These are phyloP conservation scores for Chondrostereum purpureum DNA, from an alignment of 1,284 basidiomycete genomes.

Conservation along the genomic window DNA sequence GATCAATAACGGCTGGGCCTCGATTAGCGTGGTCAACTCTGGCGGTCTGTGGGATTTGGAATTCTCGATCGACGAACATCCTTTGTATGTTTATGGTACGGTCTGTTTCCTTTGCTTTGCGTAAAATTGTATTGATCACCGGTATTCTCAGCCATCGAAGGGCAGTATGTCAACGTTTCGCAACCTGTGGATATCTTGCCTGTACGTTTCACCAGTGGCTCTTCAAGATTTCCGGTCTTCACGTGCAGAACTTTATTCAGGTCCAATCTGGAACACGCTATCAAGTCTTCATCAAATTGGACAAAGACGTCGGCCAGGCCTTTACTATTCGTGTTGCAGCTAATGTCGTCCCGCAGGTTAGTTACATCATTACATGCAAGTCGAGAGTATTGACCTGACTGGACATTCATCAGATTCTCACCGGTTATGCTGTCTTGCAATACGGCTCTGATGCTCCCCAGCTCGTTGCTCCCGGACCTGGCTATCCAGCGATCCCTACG, in stretches of 20 bases:
- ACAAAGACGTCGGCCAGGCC: constrained; percentile 6
- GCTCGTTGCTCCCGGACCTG: constrained; percentile 1
- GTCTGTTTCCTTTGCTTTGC: neutral
- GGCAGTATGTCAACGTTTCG: constrained; percentile 6
- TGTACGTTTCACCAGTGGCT: too few relatives aligned
- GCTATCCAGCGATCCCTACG: constrained; percentile 5
- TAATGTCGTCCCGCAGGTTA: constrained; percentile 6
- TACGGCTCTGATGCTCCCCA: neutral
- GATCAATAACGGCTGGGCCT: constrained; percentile 4
- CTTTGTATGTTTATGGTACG: constrained; percentile 8
- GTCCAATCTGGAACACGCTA: constrained; percentile 7
- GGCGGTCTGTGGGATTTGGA: constrained; percentile 8
- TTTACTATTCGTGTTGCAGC: constrained; percentile 9
- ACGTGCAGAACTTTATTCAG: too few relatives aligned
- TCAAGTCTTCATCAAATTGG: constrained; percentile 8
- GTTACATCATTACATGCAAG: too few relatives aligned
- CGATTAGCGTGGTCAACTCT: constrained; percentile 7
- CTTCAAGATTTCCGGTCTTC: too few relatives aligned
- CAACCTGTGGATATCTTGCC: constrained; percentile 6
- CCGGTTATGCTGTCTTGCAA: constrained; percentile 8
- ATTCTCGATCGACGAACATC: constrained; percentile 10
- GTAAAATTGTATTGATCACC: neutral
- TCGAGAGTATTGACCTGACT: too few relatives aligned
- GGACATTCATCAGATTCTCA: constrained; percentile 4
- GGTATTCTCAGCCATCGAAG: constrained; percentile 8